A percentile compares a stretch with the other conserved stretches of the same genome.
Evolutionary conservation across 331 rosid species (phyloP).

Genomic region (Pyrus hybrid): DNA sequence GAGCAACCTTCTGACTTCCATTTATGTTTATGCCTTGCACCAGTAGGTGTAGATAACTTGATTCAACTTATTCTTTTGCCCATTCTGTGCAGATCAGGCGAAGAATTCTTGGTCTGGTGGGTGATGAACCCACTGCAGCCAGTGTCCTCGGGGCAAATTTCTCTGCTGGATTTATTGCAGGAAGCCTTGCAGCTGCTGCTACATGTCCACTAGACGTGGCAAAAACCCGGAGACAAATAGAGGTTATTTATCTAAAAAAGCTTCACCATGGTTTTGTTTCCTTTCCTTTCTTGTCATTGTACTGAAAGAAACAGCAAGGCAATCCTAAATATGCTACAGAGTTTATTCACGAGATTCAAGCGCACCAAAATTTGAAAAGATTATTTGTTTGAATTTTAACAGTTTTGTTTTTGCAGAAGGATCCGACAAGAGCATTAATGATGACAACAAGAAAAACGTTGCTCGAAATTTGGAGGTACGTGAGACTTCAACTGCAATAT

Average conservation of each 20-base stretch:
- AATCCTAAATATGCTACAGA: background rate
- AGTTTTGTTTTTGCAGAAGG: conserved; percentile 36
- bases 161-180: conserved; percentile 78
- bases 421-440: conserved; percentile 50
- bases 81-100: conserved; percentile 48
- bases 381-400: background rate
- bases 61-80: conserved; percentile 3
- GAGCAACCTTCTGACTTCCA: background rate
- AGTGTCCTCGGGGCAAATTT: conserved; percentile 73
- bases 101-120: conserved; percentile 46
- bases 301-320: background rate
- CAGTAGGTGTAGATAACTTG: conserved; percentile 18
- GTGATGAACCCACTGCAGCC: conserved; percentile 50
- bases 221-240: conserved; percentile 84
- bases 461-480: conserved; percentile 82
- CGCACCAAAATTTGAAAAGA: background rate
- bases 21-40: conserved; percentile 5
- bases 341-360: background rate
- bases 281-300: background rate
- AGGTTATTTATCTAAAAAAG: conserved; percentile 42
- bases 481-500: background rate
- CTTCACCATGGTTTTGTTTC: background rate
- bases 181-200: conserved; percentile 79
- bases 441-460: conserved; percentile 87
- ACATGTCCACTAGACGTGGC: conserved; percentile 98